phyloP scores from a whole-genome alignment of 1,284 basidiomycete genomes.

The Termitomyces sp. region DNA sequence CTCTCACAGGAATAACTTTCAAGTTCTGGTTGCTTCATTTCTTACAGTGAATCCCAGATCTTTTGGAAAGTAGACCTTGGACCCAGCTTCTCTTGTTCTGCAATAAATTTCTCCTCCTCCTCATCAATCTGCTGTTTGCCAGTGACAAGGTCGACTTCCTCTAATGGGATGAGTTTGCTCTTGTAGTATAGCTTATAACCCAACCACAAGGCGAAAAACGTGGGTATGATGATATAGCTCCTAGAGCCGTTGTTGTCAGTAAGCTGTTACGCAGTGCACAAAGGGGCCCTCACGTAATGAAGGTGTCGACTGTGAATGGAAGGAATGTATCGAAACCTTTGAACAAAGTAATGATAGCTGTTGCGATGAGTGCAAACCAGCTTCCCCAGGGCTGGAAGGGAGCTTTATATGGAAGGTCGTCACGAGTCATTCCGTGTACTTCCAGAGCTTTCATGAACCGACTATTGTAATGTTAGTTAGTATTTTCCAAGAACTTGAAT shows the following conservation, averaged over 20 bases:
- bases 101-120: conserved; percentile 48
- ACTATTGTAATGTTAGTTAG: conserved; percentile 22
- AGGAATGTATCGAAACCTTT: conserved; percentile 69
- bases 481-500: not conserved
- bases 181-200: conserved; percentile 55
- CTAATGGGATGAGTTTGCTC: conserved; percentile 46
- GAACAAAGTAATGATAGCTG: conserved; percentile 61
- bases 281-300: conserved; percentile 46
- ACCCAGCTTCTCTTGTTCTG: conserved; percentile 36
- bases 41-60: conserved; percentile 41
- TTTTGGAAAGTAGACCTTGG: conserved; percentile 32
- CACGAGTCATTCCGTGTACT: conserved; percentile 59
- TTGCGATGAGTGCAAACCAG: conserved; percentile 57
- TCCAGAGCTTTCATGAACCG: conserved; percentile 68
- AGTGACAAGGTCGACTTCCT: conserved; percentile 60
- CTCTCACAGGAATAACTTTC: too few species aligned
- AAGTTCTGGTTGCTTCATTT: too few species aligned
- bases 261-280: not conserved
- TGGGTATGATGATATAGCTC: conserved; percentile 49
- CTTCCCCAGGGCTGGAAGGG: conserved; percentile 61
- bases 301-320: conserved; percentile 54
- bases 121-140: conserved; percentile 65
- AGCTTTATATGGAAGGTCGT: conserved; percentile 64
- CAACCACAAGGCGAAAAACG: conserved; percentile 53
- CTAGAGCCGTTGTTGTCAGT: conserved; percentile 19